Percentiles rank a stretch among this genome's conserved stretches.
Evolutionary conservation across 2,329 filamentous ascomycete species (phyloP).

Genomic region (Xylariales sp.): DNA sequence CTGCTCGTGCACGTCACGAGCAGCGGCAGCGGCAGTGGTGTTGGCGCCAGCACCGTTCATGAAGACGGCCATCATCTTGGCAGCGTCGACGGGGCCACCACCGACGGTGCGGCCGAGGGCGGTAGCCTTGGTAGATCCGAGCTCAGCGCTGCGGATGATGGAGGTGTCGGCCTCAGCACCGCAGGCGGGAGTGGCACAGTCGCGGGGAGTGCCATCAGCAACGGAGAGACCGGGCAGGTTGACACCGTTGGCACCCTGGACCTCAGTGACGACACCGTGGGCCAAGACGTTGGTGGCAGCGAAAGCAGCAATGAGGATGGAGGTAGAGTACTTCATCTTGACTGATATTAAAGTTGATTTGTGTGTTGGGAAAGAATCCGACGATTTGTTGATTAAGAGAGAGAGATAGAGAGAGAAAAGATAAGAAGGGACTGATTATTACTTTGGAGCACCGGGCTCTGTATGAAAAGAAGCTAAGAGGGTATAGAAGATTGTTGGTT

Average conservation of each 20-base stretch:
- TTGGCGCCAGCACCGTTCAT: constrained; percentile 40
- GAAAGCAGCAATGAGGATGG: constrained; percentile 11
- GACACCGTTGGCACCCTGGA: constrained; percentile 13
- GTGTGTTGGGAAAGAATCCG: background rate
- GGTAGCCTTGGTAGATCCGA: constrained; percentile 45
- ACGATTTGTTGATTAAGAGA: too few relatives aligned
- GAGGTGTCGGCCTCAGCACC: constrained; percentile 63
- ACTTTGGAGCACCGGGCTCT: constrained; percentile 8
- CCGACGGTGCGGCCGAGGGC: constrained; percentile 57
- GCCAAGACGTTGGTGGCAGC: constrained; percentile 10
- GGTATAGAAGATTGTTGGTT: constrained; percentile 6
- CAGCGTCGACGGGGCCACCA: constrained; percentile 51
- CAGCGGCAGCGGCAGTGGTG: constrained; percentile 17
- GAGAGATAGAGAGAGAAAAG: background rate
- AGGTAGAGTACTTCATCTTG: constrained; percentile 10
- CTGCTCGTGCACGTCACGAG: constrained; percentile 9
- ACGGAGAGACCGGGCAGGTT: constrained; percentile 29
- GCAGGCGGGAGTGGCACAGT: constrained; percentile 54
- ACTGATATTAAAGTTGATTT: constrained; percentile 3
- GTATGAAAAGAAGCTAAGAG: constrained; percentile 6
- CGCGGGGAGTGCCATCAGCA: constrained; percentile 59
- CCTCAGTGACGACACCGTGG: constrained; percentile 12
- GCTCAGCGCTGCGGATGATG: constrained; percentile 58
- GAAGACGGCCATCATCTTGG: constrained; percentile 50
- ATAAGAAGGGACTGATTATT: constrained; percentile 6